Percentiles rank a stretch among this genome's conserved stretches.
These are phyloP conservation scores for Chaetomiaceae sp. DNA, from an alignment of 2,329 filamentous ascomycete species.

Conservation along the genomic window DNA sequence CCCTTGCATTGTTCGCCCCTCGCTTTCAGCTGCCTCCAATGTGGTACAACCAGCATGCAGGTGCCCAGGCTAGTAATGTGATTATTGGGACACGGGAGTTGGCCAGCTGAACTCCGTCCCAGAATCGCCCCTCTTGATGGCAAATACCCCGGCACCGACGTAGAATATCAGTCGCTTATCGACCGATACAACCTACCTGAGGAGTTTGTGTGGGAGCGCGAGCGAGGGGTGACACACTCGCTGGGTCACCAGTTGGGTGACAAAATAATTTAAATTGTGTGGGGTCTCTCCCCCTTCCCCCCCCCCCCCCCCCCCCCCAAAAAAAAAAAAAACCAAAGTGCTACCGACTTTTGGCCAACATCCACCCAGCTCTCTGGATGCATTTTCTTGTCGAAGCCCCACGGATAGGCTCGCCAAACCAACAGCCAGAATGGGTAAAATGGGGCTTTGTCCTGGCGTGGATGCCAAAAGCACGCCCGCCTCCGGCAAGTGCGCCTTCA, in stretches of 20 bases:
- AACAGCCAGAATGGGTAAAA: not conserved
- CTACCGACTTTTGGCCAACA: no score
- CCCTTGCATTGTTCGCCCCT: no score
- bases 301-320: no score
- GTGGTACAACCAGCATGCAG: no score
- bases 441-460: not conserved
- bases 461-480: not conserved
- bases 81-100: no score
- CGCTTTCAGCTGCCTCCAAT: no score
- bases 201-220: constrained; percentile 9
- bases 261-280: no score
- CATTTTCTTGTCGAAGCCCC: constrained; percentile 9
- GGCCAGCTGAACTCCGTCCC: not conserved
- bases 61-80: no score
- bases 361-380: constrained; percentile 15
- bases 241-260: not conserved
- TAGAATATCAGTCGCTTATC: not conserved
- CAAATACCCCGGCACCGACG: not conserved
- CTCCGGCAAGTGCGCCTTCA: no score
- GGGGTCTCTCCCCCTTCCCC: no score
- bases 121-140: not conserved
- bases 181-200: not conserved
- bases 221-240: constrained; percentile 6
- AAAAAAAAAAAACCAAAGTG: no score
- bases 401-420: not conserved